Evolutionary conservation across 2,329 filamentous ascomycete genomes (phyloP).

Genomic region (Lasiodiplodia citricola): DNA sequence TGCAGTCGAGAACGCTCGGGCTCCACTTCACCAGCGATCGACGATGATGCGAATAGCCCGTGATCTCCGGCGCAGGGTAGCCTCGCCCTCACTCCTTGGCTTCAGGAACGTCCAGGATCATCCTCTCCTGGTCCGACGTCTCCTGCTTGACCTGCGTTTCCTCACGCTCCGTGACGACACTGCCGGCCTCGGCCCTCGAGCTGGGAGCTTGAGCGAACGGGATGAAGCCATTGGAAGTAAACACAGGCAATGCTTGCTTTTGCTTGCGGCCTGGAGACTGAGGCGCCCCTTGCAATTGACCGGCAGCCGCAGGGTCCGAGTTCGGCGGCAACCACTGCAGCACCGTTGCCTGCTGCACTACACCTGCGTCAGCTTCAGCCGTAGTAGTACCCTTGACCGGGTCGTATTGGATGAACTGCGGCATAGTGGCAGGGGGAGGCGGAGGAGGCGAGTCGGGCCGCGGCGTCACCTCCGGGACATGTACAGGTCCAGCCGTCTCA

Average conservation of each 20-base stretch:
- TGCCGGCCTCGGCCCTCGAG: neutral
- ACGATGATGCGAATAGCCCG: slow-evolving; percentile 19
- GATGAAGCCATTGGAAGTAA: slow-evolving; percentile 49
- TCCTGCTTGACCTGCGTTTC: slow-evolving; percentile 18
- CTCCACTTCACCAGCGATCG: slow-evolving; percentile 15
- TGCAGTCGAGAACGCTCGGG: slow-evolving; percentile 5
- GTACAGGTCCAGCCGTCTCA: slow-evolving; percentile 1
- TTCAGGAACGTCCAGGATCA: slow-evolving; percentile 4
- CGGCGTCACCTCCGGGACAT: slow-evolving; percentile 34
- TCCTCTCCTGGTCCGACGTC: neutral
- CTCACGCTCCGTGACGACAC: neutral
- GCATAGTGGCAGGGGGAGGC: slow-evolving; percentile 40
- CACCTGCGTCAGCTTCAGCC: neutral
- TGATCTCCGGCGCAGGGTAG: slow-evolving; percentile 18
- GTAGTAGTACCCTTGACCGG: slow-evolving; percentile 29
- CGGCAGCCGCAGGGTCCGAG: slow-evolving; percentile 32
- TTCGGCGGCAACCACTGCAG: slow-evolving; percentile 43
- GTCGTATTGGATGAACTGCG: slow-evolving; percentile 42
- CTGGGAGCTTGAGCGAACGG: slow-evolving; percentile 36
- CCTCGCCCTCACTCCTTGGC: slow-evolving; percentile 20
- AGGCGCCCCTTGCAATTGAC: slow-evolving; percentile 28
- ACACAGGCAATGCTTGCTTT: slow-evolving; percentile 54
- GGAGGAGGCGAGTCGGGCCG: slow-evolving; percentile 43
- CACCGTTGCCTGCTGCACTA: slow-evolving; percentile 30
- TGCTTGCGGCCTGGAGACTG: slow-evolving; percentile 34